phyloP scores from a whole-genome alignment of 2,329 filamentous ascomycete genomes.

The Cryphonectria carpinicola region DNA sequence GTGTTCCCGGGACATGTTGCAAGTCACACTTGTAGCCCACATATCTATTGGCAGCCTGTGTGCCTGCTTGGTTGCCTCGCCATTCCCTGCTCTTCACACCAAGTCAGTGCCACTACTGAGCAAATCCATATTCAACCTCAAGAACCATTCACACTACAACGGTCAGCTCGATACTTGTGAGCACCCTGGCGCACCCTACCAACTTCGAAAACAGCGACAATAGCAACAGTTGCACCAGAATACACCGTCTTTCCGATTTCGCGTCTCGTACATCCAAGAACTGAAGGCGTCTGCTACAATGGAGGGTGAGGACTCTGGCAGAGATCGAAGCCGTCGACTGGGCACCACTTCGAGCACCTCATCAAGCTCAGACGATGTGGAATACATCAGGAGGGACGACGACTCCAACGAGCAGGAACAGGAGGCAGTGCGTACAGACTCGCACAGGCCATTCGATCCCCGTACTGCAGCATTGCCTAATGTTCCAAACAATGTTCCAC shows the following conservation, averaged over 20 bases:
- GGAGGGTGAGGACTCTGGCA: neutral
- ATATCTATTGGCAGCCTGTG: neutral
- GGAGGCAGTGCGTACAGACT: neutral
- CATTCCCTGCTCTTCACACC: neutral
- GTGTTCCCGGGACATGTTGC: neutral
- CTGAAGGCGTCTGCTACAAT: neutral
- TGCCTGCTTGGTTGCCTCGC: neutral
- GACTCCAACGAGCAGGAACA: neutral
- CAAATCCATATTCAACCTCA: neutral
- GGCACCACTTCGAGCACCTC: neutral
- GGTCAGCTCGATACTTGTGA: neutral
- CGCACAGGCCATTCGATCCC: too few species aligned
- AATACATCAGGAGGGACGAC: neutral
- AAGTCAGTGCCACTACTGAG: neutral
- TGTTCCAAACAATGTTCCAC: neutral
- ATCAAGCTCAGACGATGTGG: neutral
- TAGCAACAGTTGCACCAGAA: neutral
- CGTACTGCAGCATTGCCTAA: neutral
- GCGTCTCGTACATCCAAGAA: neutral
- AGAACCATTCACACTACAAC: neutral
- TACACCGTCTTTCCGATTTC: neutral
- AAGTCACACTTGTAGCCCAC: neutral
- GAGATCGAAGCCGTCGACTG: neutral
- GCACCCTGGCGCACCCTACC: neutral
- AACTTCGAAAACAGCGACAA: neutral